A percentile compares a stretch with the other conserved stretches of the same genome.
These are phyloP conservation scores for Yamadazyma endophytica DNA, from an alignment of 805 yeast species.

Conservation along the genomic window DNA sequence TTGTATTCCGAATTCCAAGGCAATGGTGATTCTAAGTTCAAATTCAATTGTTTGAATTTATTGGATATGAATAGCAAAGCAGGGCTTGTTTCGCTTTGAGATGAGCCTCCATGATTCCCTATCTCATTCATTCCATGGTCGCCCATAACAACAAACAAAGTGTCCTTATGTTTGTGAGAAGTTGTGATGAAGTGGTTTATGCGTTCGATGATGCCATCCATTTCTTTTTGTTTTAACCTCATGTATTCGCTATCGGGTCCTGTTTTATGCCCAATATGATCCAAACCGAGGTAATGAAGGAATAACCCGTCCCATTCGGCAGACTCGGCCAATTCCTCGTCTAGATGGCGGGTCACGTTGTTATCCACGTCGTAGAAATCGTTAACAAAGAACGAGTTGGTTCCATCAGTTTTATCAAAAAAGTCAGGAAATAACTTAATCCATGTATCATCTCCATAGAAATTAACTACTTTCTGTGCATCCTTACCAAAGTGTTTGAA, in stretches of 20 bases:
- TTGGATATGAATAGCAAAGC: slow-evolving; percentile 71
- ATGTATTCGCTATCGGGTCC: slow-evolving; percentile 81
- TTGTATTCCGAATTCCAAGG: slow-evolving; percentile 39
- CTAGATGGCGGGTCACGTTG: slow-evolving; percentile 87
- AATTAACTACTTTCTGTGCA: slow-evolving; percentile 49
- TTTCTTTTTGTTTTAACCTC: slow-evolving; percentile 79
- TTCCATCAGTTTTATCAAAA: slow-evolving; percentile 73
- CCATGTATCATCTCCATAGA: slow-evolving; percentile 99
- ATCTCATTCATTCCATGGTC: slow-evolving; percentile 97
- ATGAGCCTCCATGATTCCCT: slow-evolving; percentile 97
- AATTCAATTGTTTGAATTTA: slow-evolving; percentile 35
- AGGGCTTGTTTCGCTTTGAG: slow-evolving; percentile 87
- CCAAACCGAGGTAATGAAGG: slow-evolving; percentile 88
- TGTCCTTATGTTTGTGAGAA: slow-evolving; percentile 22
- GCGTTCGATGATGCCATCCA: slow-evolving; percentile 64
- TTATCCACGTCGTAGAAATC: slow-evolving; percentile 93
- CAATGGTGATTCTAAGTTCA: slow-evolving; percentile 33
- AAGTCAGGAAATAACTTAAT: slow-evolving; percentile 63
- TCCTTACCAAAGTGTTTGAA: slow-evolving; percentile 27
- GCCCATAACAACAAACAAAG: slow-evolving; percentile 75
- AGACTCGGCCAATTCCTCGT: slow-evolving; percentile 44
- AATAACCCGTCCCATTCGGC: slow-evolving; percentile 78
- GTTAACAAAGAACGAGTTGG: slow-evolving; percentile 89
- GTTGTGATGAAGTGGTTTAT: slow-evolving; percentile 37
- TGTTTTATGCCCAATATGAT: slow-evolving; percentile 97